phyloP scores from a whole-genome alignment of 2,329 filamentous ascomycete genomes.

The Fusarium pseudonygamai region DNA sequence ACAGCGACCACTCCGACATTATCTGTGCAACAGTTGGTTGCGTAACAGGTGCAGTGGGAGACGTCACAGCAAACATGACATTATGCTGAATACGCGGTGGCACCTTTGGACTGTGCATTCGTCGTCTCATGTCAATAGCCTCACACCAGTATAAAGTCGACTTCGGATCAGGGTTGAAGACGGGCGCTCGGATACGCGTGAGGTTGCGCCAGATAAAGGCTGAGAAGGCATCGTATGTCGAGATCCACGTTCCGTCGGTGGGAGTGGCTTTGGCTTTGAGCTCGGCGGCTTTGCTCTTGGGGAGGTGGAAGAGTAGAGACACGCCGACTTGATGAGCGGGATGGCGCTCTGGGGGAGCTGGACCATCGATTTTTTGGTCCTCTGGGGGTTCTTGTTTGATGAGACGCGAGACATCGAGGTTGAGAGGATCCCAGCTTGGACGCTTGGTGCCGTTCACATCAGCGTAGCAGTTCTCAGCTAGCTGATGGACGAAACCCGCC shows the following conservation, averaged over 20 bases:
- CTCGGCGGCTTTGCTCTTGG: slow-evolving; percentile 53
- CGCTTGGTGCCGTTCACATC: slow-evolving; percentile 41
- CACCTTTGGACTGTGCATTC: slow-evolving; percentile 47
- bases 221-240: slow-evolving; percentile 56
- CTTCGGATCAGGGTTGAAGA: slow-evolving; percentile 46
- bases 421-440: slow-evolving; percentile 49
- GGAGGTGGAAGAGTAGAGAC: slow-evolving; percentile 54
- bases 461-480: slow-evolving; percentile 55
- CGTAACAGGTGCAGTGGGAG: slow-evolving; percentile 38
- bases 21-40: slow-evolving; percentile 47
- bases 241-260: slow-evolving; percentile 52
- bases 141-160: slow-evolving; percentile 48
- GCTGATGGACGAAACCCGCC: slow-evolving; percentile 50
- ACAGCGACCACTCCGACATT: slow-evolving; percentile 49
- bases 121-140: slow-evolving; percentile 51
- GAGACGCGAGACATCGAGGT: slow-evolving; percentile 49
- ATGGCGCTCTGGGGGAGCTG: slow-evolving; percentile 42
- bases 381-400: slow-evolving; percentile 43
- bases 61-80: slow-evolving; percentile 45
- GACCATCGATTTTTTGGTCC: slow-evolving; percentile 46
- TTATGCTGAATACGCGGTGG: slow-evolving; percentile 50
- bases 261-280: slow-evolving; percentile 51
- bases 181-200: slow-evolving; percentile 46
- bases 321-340: slow-evolving; percentile 38
- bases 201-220: slow-evolving; percentile 55